Conservation (phyloP, 164 flowering plant species). For the Amborella trichopoda region DNA sequence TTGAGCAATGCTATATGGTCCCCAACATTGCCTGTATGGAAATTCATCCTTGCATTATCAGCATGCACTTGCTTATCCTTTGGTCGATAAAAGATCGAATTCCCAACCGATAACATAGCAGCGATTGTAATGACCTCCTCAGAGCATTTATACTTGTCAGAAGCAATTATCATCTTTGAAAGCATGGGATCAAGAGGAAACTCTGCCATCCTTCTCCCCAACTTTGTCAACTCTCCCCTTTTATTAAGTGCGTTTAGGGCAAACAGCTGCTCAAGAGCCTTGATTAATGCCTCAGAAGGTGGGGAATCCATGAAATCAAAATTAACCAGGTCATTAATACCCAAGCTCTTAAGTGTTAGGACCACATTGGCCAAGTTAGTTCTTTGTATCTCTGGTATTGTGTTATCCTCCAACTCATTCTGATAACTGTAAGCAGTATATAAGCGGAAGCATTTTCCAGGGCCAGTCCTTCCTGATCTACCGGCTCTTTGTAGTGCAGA, state of each 20-base stretch:
- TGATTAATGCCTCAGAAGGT: conserved; percentile 77
- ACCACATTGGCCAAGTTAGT: conserved; percentile 96
- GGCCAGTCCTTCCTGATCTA: conserved; percentile 91
- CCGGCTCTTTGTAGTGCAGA: conserved; percentile 94
- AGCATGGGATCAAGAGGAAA: conserved; percentile 97
- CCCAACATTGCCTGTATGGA: conserved; percentile 92
- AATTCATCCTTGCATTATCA: conserved; percentile 91
- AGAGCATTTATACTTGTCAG: conserved; percentile 77
- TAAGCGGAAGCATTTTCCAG: conserved; percentile 84
- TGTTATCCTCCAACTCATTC: conserved; percentile 77
- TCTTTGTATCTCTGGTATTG: conserved; percentile 86
- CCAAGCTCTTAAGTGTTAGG: conserved; percentile 80
- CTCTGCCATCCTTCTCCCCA: conserved; percentile 93
- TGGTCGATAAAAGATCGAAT: conserved; percentile 91
- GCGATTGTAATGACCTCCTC: conserved; percentile 91
- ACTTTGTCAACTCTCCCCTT: conserved; percentile 78
- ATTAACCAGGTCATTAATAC: conserved; percentile 67
- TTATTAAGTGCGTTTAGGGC: conserved; percentile 83
- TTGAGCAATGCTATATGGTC: conserved; percentile 93
- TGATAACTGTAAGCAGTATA: conserved; percentile 68
- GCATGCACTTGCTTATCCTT: conserved; percentile 99
- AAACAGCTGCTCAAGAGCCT: conserved; percentile 75
- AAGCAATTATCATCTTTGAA: conserved; percentile 93
- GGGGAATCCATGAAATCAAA: conserved; percentile 99
- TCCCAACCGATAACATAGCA: conserved; percentile 91